A percentile compares a stretch with the other conserved stretches of the same genome.
These are phyloP conservation scores for Metarhizium guizhouense DNA, from an alignment of 2,329 filamentous ascomycete species.

Conservation along the genomic window DNA sequence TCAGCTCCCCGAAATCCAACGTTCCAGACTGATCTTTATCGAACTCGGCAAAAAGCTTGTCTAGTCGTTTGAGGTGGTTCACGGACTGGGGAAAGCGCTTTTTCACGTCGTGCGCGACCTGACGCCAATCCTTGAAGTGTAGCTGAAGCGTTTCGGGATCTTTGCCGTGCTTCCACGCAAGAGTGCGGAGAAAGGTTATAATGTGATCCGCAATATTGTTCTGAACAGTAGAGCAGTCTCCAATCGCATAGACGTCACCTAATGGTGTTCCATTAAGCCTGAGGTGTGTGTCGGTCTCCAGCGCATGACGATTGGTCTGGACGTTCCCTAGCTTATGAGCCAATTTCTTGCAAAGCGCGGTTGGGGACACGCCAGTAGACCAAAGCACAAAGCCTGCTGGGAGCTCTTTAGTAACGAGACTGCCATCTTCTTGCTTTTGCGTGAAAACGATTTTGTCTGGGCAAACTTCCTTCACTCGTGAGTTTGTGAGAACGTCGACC, in stretches of 20 bases:
- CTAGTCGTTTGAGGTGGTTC: slow-evolving; percentile 77
- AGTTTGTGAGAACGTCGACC: slow-evolving; percentile 85
- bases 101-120: slow-evolving; percentile 73
- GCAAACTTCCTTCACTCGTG: slow-evolving; percentile 82
- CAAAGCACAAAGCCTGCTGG: slow-evolving; percentile 95
- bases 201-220: slow-evolving; percentile 94
- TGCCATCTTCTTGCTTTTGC: slow-evolving; percentile 67
- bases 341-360: slow-evolving; percentile 67
- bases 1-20: slow-evolving; percentile 86
- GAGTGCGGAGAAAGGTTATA: slow-evolving; percentile 75
- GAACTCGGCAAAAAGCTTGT: slow-evolving; percentile 84
- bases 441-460: slow-evolving; percentile 81
- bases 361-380: slow-evolving; percentile 92
- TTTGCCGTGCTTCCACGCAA: slow-evolving; percentile 86
- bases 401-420: slow-evolving; percentile 77
- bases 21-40: slow-evolving; percentile 91
- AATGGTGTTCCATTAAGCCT: slow-evolving; percentile 81
- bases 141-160: slow-evolving; percentile 84
- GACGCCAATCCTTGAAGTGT: slow-evolving; percentile 80
- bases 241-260: slow-evolving; percentile 92
- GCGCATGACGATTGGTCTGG: slow-evolving; percentile 82
- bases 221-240: slow-evolving; percentile 92
- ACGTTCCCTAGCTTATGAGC: slow-evolving; percentile 64
- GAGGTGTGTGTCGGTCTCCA: slow-evolving; percentile 91
- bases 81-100: slow-evolving; percentile 86